phyloP scores from a whole-genome alignment of 129 eudicot species.

The Cynara cardunculus region DNA sequence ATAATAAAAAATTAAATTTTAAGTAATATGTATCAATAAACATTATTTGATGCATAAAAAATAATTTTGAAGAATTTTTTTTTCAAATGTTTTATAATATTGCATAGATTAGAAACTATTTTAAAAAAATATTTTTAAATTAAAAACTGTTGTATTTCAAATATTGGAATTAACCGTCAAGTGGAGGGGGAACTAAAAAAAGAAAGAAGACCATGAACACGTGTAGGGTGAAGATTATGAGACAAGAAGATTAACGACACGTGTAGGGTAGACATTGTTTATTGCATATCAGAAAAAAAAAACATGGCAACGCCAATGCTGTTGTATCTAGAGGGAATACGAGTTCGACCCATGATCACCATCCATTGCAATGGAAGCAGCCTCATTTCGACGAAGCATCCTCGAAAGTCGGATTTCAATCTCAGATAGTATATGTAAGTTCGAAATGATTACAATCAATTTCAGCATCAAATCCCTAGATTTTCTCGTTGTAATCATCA shows the following conservation, averaged over 20 bases:
- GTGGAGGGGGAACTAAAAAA: too few species aligned
- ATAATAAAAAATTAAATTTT: too few species aligned
- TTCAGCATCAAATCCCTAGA: neutral
- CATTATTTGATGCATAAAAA: too few species aligned
- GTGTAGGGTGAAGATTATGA: neutral
- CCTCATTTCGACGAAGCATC: neutral
- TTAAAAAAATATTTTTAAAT: too few species aligned
- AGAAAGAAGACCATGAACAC: neutral
- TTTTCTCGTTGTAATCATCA: neutral
- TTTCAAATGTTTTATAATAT: too few species aligned
- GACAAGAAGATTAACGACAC: neutral
- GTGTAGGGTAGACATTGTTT: neutral
- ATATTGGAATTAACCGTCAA: too few species aligned
- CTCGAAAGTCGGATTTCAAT: neutral
- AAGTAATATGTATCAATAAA: too few species aligned
- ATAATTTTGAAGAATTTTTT: too few species aligned
- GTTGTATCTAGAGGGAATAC: too few species aligned
- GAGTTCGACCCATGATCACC: neutral
- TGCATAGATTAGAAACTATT: too few species aligned
- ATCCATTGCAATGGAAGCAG: neutral
- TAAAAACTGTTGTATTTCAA: too few species aligned
- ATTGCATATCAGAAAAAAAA: neutral
- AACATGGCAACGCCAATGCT: too few species aligned
- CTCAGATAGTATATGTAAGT: neutral
- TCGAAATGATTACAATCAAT: neutral